A percentile compares a stretch with the other conserved stretches of the same genome.
Evolutionary conservation across 306 rosid genomes (phyloP).

Genomic region (Sechiopsis laciniata): DNA sequence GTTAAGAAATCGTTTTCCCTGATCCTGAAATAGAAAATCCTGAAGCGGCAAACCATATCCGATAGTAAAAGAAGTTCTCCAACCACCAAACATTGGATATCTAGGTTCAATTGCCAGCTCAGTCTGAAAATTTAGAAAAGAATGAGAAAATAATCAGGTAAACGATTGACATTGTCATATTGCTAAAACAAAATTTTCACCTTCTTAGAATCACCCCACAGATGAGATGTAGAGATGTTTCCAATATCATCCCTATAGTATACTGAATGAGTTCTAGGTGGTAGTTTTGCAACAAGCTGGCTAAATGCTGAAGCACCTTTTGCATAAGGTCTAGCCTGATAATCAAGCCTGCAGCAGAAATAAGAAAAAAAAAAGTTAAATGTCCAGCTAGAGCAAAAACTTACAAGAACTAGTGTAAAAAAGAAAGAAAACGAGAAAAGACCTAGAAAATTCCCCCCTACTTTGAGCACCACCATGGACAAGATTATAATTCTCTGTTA

Average conservation of each 20-base stretch:
- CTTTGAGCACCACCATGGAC: conserved; percentile 80
- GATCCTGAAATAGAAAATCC: conserved; percentile 64
- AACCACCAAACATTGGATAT: conserved; percentile 95
- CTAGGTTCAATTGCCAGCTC: conserved; percentile 89
- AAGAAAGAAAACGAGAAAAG: conserved; percentile 23
- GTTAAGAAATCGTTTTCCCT: conserved; percentile 75
- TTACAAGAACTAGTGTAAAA: conserved; percentile 8
- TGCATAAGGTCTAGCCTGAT: conserved; percentile 68
- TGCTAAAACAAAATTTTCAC: conserved; percentile 28
- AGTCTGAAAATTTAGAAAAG: conserved; percentile 43
- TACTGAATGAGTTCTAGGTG: conserved; percentile 88
- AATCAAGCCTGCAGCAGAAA: conserved; percentile 75
- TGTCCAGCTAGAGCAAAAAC: conserved; percentile 23
- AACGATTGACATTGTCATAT: background rate
- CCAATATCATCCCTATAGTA: conserved; percentile 96
- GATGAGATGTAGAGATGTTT: conserved; percentile 85
- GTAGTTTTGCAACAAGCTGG: conserved; percentile 76
- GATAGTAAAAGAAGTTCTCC: conserved; percentile 85
- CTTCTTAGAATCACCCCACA: conserved; percentile 93
- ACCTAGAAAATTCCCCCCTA: conserved; percentile 98
- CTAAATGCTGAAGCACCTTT: conserved; percentile 80
- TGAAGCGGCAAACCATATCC: conserved; percentile 89
- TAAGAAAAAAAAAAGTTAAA: conserved; percentile 21
- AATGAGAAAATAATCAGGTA: conserved; percentile 23
- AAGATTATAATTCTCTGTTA: conserved; percentile 82